phyloP scores from a whole-genome alignment of 2,329 filamentous ascomycete genomes.

The Trichoderma simmonsii region DNA sequence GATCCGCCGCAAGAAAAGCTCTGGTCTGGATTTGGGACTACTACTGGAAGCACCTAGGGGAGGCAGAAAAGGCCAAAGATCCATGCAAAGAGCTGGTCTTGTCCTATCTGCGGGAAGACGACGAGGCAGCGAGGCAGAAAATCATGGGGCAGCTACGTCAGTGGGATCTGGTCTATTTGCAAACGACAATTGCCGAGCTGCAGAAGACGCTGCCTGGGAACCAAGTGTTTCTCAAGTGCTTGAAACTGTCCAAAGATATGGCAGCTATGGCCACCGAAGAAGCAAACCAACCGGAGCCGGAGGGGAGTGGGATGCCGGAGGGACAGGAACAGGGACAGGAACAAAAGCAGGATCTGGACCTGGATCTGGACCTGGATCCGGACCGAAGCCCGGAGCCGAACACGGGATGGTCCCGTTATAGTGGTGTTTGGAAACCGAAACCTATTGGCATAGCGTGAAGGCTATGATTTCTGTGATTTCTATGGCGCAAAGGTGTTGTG shows the following conservation, averaged over 20 bases:
- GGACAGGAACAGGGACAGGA: background rate
- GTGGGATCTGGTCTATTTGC: slow-evolving; percentile 38
- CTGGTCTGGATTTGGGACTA: slow-evolving; percentile 85
- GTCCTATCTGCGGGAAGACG: slow-evolving; percentile 37
- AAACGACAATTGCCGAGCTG: slow-evolving; percentile 40
- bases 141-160: slow-evolving; percentile 31
- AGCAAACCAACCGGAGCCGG: slow-evolving; percentile 16
- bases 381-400: slow-evolving; percentile 21
- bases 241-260: slow-evolving; percentile 44
- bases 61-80: slow-evolving; percentile 23
- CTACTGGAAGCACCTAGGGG: slow-evolving; percentile 66
- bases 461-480: background rate
- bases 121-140: slow-evolving; percentile 26
- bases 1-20: slow-evolving; percentile 65
- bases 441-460: slow-evolving; percentile 55
- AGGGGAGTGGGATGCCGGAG: slow-evolving; percentile 10
- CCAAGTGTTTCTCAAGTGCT: slow-evolving; percentile 41
- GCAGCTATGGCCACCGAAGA: slow-evolving; percentile 24
- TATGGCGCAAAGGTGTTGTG: background rate
- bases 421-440: slow-evolving; percentile 54
- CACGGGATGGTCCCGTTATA: slow-evolving; percentile 47
- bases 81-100: slow-evolving; percentile 38
- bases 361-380: background rate
- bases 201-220: slow-evolving; percentile 41
- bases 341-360: background rate